Conservation (phyloP, 2,329 filamentous ascomycete genomes). For the Cryphonectria carpinicola region DNA sequence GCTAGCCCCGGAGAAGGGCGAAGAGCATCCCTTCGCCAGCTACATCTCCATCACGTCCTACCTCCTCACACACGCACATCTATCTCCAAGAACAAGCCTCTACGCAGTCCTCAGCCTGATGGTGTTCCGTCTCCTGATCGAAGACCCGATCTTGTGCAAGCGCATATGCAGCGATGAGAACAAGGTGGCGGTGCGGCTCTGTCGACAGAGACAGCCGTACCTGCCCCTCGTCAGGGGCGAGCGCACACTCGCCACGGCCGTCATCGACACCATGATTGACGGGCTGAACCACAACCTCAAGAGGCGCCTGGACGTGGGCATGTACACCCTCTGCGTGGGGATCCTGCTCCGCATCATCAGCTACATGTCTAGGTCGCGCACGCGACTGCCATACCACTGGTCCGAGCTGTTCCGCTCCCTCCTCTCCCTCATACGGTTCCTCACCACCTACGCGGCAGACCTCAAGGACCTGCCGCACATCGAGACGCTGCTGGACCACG, state of each 20-base stretch:
- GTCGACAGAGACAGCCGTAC: slow-evolving; percentile 85
- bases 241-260: slow-evolving; percentile 72
- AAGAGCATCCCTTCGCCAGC: slow-evolving; percentile 75
- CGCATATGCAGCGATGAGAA: slow-evolving; percentile 80
- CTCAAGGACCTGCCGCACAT: slow-evolving; percentile 71
- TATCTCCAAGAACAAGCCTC: slow-evolving; percentile 74
- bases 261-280: slow-evolving; percentile 88
- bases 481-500: slow-evolving; percentile 72
- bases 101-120: slow-evolving; percentile 88
- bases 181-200: slow-evolving; percentile 76
- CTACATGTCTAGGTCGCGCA: slow-evolving; percentile 80
- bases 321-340: slow-evolving; percentile 82
- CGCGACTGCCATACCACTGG: slow-evolving; percentile 89
- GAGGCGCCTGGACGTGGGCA: slow-evolving; percentile 78
- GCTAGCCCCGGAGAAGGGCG: slow-evolving; percentile 62
- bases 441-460: slow-evolving; percentile 83
- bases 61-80: slow-evolving; percentile 88
- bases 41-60: slow-evolving; percentile 92
- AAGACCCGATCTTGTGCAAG: slow-evolving; percentile 82
- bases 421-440: slow-evolving; percentile 84
- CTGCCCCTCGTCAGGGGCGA: slow-evolving; percentile 75
- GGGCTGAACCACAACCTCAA: slow-evolving; percentile 93
- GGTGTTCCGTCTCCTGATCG: slow-evolving; percentile 82
- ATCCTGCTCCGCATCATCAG: slow-evolving; percentile 83
- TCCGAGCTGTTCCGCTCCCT: slow-evolving; percentile 90